Base-by-base conservation (phyloP, 192 early-diverging fungal genomes). In the Entrophospora sp. region DNA sequence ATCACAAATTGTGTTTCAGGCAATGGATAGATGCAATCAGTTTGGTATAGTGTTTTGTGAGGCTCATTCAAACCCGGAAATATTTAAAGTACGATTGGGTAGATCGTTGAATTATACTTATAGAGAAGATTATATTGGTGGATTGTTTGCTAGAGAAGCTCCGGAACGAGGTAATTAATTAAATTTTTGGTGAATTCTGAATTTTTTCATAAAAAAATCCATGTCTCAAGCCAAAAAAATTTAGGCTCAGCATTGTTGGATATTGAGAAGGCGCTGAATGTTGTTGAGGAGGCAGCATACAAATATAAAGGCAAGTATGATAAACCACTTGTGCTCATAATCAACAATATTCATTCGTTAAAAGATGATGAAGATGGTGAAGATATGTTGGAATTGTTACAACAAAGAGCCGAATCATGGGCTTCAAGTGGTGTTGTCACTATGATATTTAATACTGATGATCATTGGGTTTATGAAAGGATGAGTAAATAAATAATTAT, bases 311-410 rank as follows among this genome's bases (percentile, higher is more conserved):
- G 4, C 20, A 49, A 24, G 40, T 12, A 32, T 32, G 34, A 48
- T n/a, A 8, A 18, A 7, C 63, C 63, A 10, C 30, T 65, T 38
- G 22, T 65, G 14, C 20, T 65, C 0, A 20, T 65, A 2, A 65
- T 65, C 24, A 65, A 65, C 40, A 65, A 65, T n/a, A 65, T 65
- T 40, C 63, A 65, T 52, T 10, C 63, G 27, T 65, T 65, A 38
- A 42, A 42, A 53, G 63, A 65, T 53, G 63, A 65, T 34, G 63
- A 65, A 28, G 63, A 65, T 7, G 63, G 63, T 3, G 31, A 25
- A 36, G 63, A 65, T 18, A 28, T 65, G 12, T 53, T 65, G 27
- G 63, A 65, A 52, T 12, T 65, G 13, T 16, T 65, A 3, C 63
- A 53, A 42, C 63, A 65, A 31, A 28, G 63, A 12, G 63, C 63